Percentiles rank a stretch among this genome's conserved stretches.
Evolutionary conservation across 2,329 filamentous ascomycete species (phyloP).

Genomic region (Ascochyta viciae-villosae): DNA sequence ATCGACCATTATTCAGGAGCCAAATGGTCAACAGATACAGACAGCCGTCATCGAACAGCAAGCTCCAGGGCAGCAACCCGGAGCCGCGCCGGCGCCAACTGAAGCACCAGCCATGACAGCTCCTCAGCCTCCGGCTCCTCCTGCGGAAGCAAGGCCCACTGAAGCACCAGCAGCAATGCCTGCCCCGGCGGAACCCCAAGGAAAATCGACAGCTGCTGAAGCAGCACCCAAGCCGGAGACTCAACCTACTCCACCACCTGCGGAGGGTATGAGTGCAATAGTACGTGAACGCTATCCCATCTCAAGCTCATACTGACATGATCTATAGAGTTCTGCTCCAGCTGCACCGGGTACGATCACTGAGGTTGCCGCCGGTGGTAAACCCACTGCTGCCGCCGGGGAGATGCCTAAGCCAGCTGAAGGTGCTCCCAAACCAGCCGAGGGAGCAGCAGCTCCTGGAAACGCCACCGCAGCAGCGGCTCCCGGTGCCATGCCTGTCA

Average conservation of each 20-base stretch:
- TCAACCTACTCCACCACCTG: slow-evolving; percentile 9
- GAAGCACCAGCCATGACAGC: slow-evolving; percentile 4
- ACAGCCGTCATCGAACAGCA: slow-evolving; percentile 17
- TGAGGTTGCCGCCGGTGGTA: slow-evolving; percentile 9
- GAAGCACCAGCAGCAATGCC: slow-evolving; percentile 14
- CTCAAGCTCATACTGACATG: not conserved
- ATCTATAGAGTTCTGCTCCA: slow-evolving; percentile 1
- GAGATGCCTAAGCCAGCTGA: not conserved
- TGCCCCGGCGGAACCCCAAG: slow-evolving; percentile 6
- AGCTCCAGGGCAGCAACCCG: slow-evolving; percentile 14
- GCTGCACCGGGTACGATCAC: slow-evolving; percentile 15
- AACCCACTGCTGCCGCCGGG: slow-evolving; percentile 1
- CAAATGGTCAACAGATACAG: slow-evolving; percentile 17
- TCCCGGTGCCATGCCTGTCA: slow-evolving; percentile 18
- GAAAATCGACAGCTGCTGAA: slow-evolving; percentile 2
- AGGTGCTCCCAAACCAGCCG: slow-evolving; percentile 1
- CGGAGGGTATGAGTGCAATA: slow-evolving; percentile 17
- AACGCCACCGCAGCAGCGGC: slow-evolving; percentile 18
- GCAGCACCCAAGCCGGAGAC: slow-evolving; percentile 9
- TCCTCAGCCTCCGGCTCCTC: slow-evolving; percentile 4
- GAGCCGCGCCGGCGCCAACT: slow-evolving; percentile 10
- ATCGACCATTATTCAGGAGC: slow-evolving; percentile 21
- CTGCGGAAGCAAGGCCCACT: slow-evolving; percentile 12
- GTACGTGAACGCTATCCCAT: slow-evolving; percentile 15
- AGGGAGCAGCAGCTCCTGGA: not conserved